Evolutionary conservation across 139 green algal species (phyloP).

Genomic region (Chlamydomonas sphaeroides): DNA sequence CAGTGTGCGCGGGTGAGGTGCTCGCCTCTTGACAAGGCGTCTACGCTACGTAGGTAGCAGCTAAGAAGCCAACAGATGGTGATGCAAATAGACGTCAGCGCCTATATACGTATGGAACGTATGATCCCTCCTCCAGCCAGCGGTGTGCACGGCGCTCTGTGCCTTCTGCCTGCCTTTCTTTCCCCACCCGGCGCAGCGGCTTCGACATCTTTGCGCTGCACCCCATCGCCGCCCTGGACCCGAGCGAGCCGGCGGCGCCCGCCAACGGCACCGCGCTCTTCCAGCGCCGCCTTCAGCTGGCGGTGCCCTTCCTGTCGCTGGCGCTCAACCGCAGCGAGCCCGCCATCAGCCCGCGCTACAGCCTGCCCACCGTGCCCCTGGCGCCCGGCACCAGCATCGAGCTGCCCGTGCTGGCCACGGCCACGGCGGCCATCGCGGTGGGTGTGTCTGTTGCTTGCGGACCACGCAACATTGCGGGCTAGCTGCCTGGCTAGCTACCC

Average conservation of each 20-base stretch:
- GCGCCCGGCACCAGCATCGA: neutral
- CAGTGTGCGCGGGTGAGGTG: too few species aligned
- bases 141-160: too few species aligned
- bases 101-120: too few species aligned
- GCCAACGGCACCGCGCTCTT: neutral
- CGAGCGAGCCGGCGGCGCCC: neutral
- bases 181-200: neutral
- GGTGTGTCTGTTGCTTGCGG: neutral
- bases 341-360: neutral
- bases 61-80: too few species aligned
- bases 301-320: neutral
- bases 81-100: too few species aligned
- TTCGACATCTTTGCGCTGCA: constrained; percentile 22
- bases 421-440: neutral
- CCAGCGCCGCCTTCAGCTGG: neutral
- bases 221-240: neutral
- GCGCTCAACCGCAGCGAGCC: neutral
- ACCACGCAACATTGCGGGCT: too few species aligned
- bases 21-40: too few species aligned
- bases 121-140: too few species aligned
- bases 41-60: too few species aligned
- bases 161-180: too few species aligned
- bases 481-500: too few species aligned
- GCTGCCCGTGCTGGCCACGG: neutral
- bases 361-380: neutral